Conservation (phyloP, 768 basidiomycete species). For the Dendrothele bispora region DNA sequence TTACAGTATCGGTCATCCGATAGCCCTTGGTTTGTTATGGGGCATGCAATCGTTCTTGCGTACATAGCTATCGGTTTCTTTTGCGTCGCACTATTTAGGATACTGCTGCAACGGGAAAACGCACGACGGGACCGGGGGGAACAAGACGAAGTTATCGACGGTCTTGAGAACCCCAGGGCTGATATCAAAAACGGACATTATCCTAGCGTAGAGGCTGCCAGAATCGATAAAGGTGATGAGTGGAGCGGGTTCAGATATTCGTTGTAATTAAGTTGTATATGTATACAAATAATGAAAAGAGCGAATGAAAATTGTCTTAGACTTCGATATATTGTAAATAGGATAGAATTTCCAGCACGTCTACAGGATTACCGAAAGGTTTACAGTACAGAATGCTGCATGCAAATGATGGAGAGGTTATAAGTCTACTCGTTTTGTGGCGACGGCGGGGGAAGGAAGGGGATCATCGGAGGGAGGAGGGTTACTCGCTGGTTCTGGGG, state of each 20-base stretch:
- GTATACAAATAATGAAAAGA: conserved; percentile 2
- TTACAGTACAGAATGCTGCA: conserved; percentile 30
- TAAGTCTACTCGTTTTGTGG: conserved; percentile 37
- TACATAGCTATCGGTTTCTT: conserved; percentile 70
- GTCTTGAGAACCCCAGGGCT: conserved; percentile 41
- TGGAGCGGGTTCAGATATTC: conserved; percentile 77
- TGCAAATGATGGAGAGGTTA: conserved; percentile 11
- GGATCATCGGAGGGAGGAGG: conserved; percentile 36
- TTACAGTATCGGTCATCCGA: conserved; percentile 63
- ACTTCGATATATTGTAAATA: background rate
- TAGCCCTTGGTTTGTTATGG: conserved; percentile 66
- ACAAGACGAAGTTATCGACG: conserved; percentile 64
- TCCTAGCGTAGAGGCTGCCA: conserved; percentile 55
- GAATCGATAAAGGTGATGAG: conserved; percentile 60
- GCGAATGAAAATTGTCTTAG: background rate
- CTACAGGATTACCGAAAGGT: too few species aligned
- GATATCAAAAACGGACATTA: conserved; percentile 54
- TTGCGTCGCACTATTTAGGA: conserved; percentile 46
- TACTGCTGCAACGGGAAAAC: conserved; percentile 59
- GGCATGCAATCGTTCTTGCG: conserved; percentile 67
- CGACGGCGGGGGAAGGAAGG: conserved; percentile 49
- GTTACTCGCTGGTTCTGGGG: conserved; percentile 36
- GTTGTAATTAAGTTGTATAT: background rate
- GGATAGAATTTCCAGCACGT: conserved; percentile 6
- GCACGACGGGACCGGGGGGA: conserved; percentile 62